Evolutionary conservation across 2,329 filamentous ascomycete species (phyloP), one percentile per base, ranked within the genome.

Genomic region (Aspergillus clavatus): DNA sequence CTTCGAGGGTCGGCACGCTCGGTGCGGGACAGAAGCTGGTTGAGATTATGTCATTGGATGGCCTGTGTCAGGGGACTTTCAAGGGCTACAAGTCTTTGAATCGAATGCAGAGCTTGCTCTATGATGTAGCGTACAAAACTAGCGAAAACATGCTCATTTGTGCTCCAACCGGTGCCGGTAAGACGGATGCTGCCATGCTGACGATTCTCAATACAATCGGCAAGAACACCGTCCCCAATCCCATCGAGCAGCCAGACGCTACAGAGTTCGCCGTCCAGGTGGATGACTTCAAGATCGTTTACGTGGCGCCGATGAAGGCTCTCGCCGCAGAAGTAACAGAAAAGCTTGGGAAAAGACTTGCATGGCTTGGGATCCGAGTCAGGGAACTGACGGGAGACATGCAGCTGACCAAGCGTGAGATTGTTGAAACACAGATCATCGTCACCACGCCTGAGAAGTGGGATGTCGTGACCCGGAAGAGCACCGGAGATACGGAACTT

Each of bases 121-220:
- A 95, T 59, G 89, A 89, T 1, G 88, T 98, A 4, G 93, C 90
- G 0, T 97, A 98, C 71, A 88, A 85, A 65, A 96, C 89, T 2
- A 95, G 83, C 61, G 93, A 98, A 70, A 98, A 98, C 57, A 96
- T 98, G 91, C 80, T 98, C 41, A 94, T 98, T 48, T 98, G 93
- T 68, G 93, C 93, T 18, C 93, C 93, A 4, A 98, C 93, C 43
- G 93, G 93, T 81, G 90, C 90, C 50, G 93, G 93, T 81, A 98
- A 98, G 78, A 98, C 93, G 1, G 93, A 98, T 69, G 93, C 91
- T 23, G 94, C 93, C 7, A 94, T 98, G 90, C 78, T 98, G 55
- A 93, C 94, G 0, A 89, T 98, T 46, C 74, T 98, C 47, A 94
- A 95, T 63, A 86, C 87, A 0, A 83, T 98, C 46, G 83, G 87